Conservation (phyloP, 2,329 filamentous ascomycete genomes). For the Alternaria ethzedia region DNA sequence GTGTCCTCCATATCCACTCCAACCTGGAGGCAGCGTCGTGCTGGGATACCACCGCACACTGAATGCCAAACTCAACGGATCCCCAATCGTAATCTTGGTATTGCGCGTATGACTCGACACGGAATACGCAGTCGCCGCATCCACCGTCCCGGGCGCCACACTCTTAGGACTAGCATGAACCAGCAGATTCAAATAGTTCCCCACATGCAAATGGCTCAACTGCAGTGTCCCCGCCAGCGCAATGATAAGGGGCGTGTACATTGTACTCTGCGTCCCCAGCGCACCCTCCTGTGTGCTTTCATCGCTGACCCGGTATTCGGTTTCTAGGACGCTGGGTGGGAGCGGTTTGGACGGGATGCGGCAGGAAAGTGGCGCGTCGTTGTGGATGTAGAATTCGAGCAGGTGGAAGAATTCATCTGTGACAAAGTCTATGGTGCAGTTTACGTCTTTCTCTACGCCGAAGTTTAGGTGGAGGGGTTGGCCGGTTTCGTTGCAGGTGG, state of each 20-base stretch:
- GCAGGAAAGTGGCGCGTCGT: slow-evolving; percentile 90
- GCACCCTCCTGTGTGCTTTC: slow-evolving; percentile 51
- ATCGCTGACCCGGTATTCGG: slow-evolving; percentile 38
- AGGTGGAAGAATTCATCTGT: slow-evolving; percentile 83
- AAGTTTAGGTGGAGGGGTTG: slow-evolving; percentile 85
- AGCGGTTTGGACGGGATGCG: slow-evolving; percentile 82
- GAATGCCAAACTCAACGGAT: slow-evolving; percentile 79
- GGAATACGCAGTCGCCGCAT: slow-evolving; percentile 87
- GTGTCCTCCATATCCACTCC: slow-evolving; percentile 60
- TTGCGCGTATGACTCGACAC: slow-evolving; percentile 68
- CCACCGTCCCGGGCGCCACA: slow-evolving; percentile 72
- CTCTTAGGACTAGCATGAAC: slow-evolving; percentile 69
- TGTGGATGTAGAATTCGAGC: slow-evolving; percentile 97
- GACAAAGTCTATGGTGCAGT: slow-evolving; percentile 81
- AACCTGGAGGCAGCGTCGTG: slow-evolving; percentile 67
- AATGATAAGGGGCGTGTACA: slow-evolving; percentile 83
- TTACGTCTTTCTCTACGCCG: slow-evolving; percentile 78
- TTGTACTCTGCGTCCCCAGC: slow-evolving; percentile 37
- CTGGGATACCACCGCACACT: slow-evolving; percentile 87
- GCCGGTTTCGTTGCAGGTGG: slow-evolving; percentile 85
- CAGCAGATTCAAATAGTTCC: slow-evolving; percentile 86
- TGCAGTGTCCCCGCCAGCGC: slow-evolving; percentile 90
- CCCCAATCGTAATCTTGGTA: slow-evolving; percentile 80
- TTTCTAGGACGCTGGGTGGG: slow-evolving; percentile 44
- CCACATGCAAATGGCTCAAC: slow-evolving; percentile 82